These are phyloP conservation scores for Blastobotrys elegans DNA, from an alignment of 1,139 yeast genomes.

Conservation along the genomic window DNA sequence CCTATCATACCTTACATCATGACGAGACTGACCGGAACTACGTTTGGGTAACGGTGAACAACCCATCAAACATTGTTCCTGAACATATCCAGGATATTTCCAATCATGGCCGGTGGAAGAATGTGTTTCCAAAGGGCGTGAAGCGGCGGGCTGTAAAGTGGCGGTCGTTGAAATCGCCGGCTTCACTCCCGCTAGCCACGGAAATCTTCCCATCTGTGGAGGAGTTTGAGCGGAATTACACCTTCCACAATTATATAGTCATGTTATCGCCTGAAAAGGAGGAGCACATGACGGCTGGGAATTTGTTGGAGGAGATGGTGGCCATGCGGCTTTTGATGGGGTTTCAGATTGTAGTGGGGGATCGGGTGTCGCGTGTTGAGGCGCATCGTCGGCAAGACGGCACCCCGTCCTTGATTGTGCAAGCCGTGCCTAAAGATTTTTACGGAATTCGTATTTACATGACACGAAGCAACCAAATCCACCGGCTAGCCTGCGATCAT, in stretches of 20 bases:
- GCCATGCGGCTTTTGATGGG: slow-evolving; percentile 78
- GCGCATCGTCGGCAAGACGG: slow-evolving; percentile 57
- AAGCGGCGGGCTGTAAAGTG: slow-evolving; percentile 73
- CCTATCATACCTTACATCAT: background rate
- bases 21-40: slow-evolving; percentile 19
- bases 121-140: slow-evolving; percentile 70
- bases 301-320: slow-evolving; percentile 80
- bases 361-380: slow-evolving; percentile 61
- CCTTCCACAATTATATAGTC: slow-evolving; percentile 59
- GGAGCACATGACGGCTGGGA: slow-evolving; percentile 51
- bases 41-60: slow-evolving; percentile 29
- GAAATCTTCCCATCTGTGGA: slow-evolving; percentile 65
- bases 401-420: slow-evolving; percentile 39
- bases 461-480: slow-evolving; percentile 78
- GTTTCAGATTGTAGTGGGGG: slow-evolving; percentile 81
- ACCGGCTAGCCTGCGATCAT: slow-evolving; percentile 67
- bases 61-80: slow-evolving; percentile 29
- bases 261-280: slow-evolving; percentile 51
- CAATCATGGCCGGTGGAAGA: slow-evolving; percentile 73
- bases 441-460: slow-evolving; percentile 63
- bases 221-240: slow-evolving; percentile 47
- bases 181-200: slow-evolving; percentile 79
- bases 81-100: slow-evolving; percentile 26
- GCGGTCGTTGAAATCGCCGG: slow-evolving; percentile 91
- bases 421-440: slow-evolving; percentile 40